Evolutionary conservation across 345 rosid genomes (phyloP).

Genomic region (Acer yangbiense): DNA sequence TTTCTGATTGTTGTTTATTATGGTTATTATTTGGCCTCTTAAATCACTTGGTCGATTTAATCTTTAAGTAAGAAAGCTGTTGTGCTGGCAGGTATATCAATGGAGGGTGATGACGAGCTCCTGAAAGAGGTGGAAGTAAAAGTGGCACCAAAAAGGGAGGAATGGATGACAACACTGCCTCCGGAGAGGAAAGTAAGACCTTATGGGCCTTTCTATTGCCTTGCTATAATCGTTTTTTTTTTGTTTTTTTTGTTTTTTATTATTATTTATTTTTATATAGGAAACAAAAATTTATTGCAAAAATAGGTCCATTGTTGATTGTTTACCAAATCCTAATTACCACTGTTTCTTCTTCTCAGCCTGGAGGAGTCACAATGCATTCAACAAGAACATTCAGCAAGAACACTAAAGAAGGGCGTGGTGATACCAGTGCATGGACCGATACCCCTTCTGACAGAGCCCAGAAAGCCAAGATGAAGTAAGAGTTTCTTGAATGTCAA

Average conservation of each 20-base stretch:
- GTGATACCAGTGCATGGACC: conserved; percentile 88
- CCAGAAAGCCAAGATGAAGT: conserved; percentile 87
- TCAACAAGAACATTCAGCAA: conserved; percentile 65
- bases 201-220: neutral
- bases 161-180: conserved; percentile 98
- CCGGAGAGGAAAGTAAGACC: conserved; percentile 83
- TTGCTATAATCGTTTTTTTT: neutral
- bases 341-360: conserved; percentile 43
- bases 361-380: conserved; percentile 76
- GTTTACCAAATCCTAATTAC: conserved; percentile 7
- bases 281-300: no score
- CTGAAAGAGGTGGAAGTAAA: conserved; percentile 70
- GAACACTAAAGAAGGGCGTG: conserved; percentile 74
- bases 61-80: conserved; percentile 20
- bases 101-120: conserved; percentile 97
- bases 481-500: conserved; percentile 14
- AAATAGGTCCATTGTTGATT: neutral
- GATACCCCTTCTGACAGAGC: conserved; percentile 89
- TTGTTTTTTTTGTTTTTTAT: no score
- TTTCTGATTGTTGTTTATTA: neutral
- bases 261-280: no score
- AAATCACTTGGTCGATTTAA: neutral
- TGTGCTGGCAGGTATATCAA: conserved; percentile 66
- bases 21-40: neutral
- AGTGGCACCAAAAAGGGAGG: conserved; percentile 71